A percentile compares a stretch with the other conserved stretches of the same genome.
Evolutionary conservation across 345 rosid species (phyloP).

Genomic region (Camelina sativa): DNA sequence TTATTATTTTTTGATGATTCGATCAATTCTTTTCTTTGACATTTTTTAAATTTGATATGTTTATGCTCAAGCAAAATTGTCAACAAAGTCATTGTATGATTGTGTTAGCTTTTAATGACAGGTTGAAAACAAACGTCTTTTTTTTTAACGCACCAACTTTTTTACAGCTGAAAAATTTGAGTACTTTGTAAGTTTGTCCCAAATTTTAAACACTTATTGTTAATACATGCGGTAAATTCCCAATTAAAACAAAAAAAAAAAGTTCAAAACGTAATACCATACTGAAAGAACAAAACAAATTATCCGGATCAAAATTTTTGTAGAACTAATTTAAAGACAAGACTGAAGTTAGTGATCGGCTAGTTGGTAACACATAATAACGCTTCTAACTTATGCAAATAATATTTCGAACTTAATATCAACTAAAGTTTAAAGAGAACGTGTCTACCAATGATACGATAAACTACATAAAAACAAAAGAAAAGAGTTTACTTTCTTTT

Average conservation of each 20-base stretch:
- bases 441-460: constrained; percentile 25
- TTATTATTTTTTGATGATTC: constrained; percentile 8
- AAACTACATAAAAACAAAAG: neutral
- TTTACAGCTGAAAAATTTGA: neutral
- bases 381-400: neutral
- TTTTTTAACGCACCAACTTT: constrained; percentile 5
- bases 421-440: constrained; percentile 6
- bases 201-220: neutral
- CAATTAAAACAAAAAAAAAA: neutral
- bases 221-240: neutral
- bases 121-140: neutral
- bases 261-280: too few species aligned
- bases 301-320: too few species aligned
- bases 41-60: constrained; percentile 10
- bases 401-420: neutral
- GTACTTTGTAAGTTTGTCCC: neutral
- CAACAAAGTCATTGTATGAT: constrained; percentile 31
- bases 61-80: constrained; percentile 26
- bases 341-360: neutral
- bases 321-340: neutral
- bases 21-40: constrained; percentile 19
- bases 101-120: constrained; percentile 21
- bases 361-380: neutral
- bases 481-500: neutral
- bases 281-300: too few species aligned